phyloP scores from a whole-genome alignment of 805 yeast species.

The Candida suzukii region DNA sequence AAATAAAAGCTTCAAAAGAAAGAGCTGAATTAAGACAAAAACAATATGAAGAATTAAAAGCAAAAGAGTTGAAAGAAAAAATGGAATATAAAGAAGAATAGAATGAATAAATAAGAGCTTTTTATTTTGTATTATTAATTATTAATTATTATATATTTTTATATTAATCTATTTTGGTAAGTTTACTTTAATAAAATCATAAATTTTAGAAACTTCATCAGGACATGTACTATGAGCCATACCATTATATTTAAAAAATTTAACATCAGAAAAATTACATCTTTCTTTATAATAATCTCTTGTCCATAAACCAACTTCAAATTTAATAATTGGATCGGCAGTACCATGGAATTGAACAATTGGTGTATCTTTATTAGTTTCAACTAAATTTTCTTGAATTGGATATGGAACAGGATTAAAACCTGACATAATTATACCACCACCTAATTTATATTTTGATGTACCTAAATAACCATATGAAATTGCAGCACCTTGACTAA shows the following conservation, averaged over 20 bases:
- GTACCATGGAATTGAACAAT: constrained; percentile 80
- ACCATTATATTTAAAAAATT: constrained; percentile 46
- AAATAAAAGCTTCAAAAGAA: not conserved
- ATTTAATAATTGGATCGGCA: constrained; percentile 52
- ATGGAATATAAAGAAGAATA: not conserved
- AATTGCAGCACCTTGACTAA: constrained; percentile 82
- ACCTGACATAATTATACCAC: constrained; percentile 66
- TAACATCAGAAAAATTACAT: constrained; percentile 31
- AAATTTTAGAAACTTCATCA: constrained; percentile 40
- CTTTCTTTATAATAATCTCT: constrained; percentile 32
- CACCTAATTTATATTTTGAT: constrained; percentile 58
- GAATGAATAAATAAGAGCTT: no score
- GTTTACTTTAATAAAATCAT: not conserved
- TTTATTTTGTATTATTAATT: no score
- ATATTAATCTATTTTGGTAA: not conserved
- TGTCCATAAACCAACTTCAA: constrained; percentile 28
- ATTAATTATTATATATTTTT: no score
- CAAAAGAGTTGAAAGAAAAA: not conserved
- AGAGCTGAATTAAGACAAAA: not conserved
- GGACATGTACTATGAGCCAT: constrained; percentile 56
- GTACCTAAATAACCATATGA: constrained; percentile 47
- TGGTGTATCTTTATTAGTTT: constrained; percentile 51
- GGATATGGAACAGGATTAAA: constrained; percentile 36
- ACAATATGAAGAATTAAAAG: not conserved
- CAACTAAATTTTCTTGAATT: constrained; percentile 11